These are phyloP conservation scores for Ascobolus immersus DNA, from an alignment of 495 filamentous ascomycete genomes.

Conservation along the genomic window DNA sequence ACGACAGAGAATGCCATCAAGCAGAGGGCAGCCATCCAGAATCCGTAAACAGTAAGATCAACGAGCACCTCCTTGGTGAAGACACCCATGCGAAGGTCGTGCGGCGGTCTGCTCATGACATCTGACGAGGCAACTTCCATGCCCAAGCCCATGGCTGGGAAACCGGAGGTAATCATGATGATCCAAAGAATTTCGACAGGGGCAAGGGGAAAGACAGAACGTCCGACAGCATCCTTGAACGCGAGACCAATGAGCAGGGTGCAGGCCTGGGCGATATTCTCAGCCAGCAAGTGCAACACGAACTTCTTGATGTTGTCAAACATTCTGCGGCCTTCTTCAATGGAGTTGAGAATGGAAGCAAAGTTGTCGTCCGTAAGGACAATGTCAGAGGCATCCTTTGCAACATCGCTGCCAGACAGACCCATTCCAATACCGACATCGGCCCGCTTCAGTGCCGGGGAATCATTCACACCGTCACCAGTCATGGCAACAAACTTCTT, in stretches of 20 bases:
- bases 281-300: conserved; percentile 42
- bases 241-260: conserved; percentile 43
- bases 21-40: conserved; percentile 44
- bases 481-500: conserved; percentile 44
- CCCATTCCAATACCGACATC: conserved; percentile 67
- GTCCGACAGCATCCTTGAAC: conserved; percentile 36
- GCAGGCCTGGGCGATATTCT: conserved; percentile 46
- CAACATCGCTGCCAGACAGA: conserved; percentile 44
- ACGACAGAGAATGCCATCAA: conserved; percentile 38
- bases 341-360: conserved; percentile 44
- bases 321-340: conserved; percentile 44
- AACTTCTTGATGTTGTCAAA: conserved; percentile 65
- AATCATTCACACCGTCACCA: conserved; percentile 59
- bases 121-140: conserved; percentile 42
- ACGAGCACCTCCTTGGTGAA: conserved; percentile 43
- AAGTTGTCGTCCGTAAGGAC: conserved; percentile 59
- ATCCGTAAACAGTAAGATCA: conserved; percentile 43
- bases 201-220: conserved; percentile 47
- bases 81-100: conserved; percentile 37
- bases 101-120: conserved; percentile 41
- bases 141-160: conserved; percentile 52
- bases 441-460: conserved; percentile 43
- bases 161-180: conserved; percentile 48
- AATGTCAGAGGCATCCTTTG: conserved; percentile 54
- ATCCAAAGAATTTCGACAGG: conserved; percentile 57